Base-by-base conservation (phyloP, 192 early-diverging fungal genomes). In the Podila clonocystis region DNA sequence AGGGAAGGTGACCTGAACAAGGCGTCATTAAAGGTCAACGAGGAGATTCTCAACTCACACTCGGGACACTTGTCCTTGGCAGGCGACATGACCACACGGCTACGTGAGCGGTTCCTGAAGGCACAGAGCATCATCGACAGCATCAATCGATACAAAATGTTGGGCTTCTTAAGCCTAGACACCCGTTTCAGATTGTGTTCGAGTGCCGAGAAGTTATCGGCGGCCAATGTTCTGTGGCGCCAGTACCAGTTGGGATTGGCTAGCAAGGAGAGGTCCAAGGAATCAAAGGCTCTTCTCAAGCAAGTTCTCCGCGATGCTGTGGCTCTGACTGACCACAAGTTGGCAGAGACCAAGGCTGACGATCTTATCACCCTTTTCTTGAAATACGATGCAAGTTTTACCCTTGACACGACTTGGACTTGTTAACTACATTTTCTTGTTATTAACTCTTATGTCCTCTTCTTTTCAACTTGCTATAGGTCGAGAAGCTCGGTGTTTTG, bases 131-230 rank as follows among this genome's bases (percentile, higher is more conserved):
- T 80, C 22, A 80, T 80, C 41, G 70, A 73, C 0, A 67, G 71
- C 29, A 80, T 80, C n/a, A 66, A 64, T 28, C 70, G 60, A 11
- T 70, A 62, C 6, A 63, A 67, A 9, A 80, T 80, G 77, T 45
- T 65, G 15, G 73, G 48, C 57, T 50, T 65, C 22, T 74, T 83
- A 13, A 67, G 65, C 7, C 48, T 76, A 29, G 70, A 83, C 50
- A 83, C 74, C 30, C 48, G 82, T 57, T 83, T 76, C 45, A 68
- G 76, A 62, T 70, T 83, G 19, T 83, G 82, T 29, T 83, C 74
- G 74, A 63, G 66, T 63, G 65, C 82, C 11, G 82, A 83, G 52
- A 74, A 76, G 13, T 19, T 83, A 29, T 68, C 82, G 7, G 82
- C 82, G 0, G 82, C 74, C 4, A 75, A 69, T 48, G 69, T 65